Base-by-base conservation (phyloP, 2,329 filamentous ascomycete species). In the Phaeosphaeriaceae sp. region DNA sequence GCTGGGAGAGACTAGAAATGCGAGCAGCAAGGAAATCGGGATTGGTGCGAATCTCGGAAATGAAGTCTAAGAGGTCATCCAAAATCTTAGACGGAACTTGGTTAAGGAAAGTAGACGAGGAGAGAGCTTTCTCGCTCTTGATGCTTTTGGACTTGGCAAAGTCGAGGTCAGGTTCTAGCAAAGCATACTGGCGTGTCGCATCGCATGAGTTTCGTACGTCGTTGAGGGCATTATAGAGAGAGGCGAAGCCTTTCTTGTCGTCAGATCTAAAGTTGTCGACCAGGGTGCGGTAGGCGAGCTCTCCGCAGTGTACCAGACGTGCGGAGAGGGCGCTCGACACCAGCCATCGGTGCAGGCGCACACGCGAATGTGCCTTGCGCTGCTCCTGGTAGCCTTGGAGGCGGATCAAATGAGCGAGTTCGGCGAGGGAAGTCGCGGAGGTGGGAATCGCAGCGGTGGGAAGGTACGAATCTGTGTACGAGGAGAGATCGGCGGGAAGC, bases 11-110 rank as follows among this genome's bases (percentile, higher is more conserved):
- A 70, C 87, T 88, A 75, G 88, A 89, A 65, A 99, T 85, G 65
- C 94, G 88, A 64, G 91, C 89, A 71, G 94, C 92, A 77, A 99
- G 78, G 78, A 96, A 98, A 71, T 94, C 89, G 40, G 93, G 89
- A 76, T 97, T 94, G 63, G 91, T 93, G 68, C 94, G 89, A 63
- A 97, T 86, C 77, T 92, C 88, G 50, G 88, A 89, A 68, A 98
- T 81, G 72, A 98, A 94, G 62, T 88, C 87, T 58, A 97, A 76
- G 59, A 97, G 87, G 46, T 89, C 88, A 61, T 92, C 88, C 73
- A 92, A 85, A 56, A 92, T 88, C 62, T 90, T 88, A 56, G 87
- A 83, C 52, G 93, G 91, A 51, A 98, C 86, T 71, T 93, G 89
- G 74, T 91, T 87, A 66, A 84, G 73, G 74, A 82, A 81, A 65